Evolutionary conservation across 129 eudicot species (phyloP).

Genomic region (Cynara cardunculus): DNA sequence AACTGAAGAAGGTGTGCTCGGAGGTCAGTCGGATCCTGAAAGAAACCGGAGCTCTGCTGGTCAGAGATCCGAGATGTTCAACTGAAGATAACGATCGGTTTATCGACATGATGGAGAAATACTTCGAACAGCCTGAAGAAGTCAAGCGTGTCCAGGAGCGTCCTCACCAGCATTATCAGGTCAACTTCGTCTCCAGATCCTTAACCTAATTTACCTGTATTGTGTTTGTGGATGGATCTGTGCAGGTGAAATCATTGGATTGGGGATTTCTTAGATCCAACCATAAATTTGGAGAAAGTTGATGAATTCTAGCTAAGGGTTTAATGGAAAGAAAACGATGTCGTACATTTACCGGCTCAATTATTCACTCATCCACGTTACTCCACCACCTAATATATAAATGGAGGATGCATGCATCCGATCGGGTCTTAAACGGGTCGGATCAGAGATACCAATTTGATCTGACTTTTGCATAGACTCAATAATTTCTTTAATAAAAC

Average conservation of each 20-base stretch:
- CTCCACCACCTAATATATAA: background rate
- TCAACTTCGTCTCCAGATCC: background rate
- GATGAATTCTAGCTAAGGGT: background rate
- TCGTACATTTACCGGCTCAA: background rate
- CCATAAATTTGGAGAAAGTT: background rate
- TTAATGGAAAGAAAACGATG: background rate
- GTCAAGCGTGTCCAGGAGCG: constrained; percentile 80
- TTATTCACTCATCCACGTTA: background rate
- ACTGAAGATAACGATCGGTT: constrained; percentile 73
- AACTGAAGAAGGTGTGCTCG: constrained; percentile 44
- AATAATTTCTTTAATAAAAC: too few species aligned
- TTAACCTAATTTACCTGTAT: background rate
- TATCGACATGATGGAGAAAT: constrained; percentile 86
- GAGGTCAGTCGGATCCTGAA: constrained; percentile 72
- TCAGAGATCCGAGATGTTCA: constrained; percentile 80
- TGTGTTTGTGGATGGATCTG: background rate
- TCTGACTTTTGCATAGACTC: background rate
- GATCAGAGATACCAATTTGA: too few species aligned
- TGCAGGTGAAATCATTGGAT: background rate
- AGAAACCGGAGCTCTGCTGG: constrained; percentile 78
- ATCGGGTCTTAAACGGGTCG: background rate
- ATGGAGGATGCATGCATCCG: background rate
- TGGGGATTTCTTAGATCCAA: background rate
- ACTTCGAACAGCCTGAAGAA: constrained; percentile 60
- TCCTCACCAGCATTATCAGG: constrained; percentile 89